Conservation (phyloP, 306 rosid species). For the Acacia crassicarpa region DNA sequence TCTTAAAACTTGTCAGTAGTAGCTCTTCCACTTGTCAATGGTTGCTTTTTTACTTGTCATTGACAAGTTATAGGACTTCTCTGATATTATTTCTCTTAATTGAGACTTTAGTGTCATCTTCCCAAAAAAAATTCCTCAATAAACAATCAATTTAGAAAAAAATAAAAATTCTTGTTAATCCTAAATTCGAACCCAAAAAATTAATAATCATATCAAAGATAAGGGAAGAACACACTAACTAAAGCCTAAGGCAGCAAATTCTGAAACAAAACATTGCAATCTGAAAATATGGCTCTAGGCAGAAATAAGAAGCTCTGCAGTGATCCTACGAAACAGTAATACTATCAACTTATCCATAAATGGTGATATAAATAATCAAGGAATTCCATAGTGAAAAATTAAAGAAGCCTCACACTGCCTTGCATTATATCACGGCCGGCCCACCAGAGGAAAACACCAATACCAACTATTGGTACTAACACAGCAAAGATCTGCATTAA, state of each 20-base stretch:
- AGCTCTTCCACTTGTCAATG: no score
- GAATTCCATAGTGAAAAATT: background rate
- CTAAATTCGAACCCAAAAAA: background rate
- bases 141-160: background rate
- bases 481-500: conserved; percentile 57
- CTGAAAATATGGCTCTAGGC: background rate
- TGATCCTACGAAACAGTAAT: background rate
- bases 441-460: conserved; percentile 74
- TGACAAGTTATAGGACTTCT: no score
- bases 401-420: conserved; percentile 48
- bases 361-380: background rate
- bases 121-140: background rate
- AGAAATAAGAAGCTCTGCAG: background rate
- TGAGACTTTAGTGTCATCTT: no score
- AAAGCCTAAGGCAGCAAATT: background rate
- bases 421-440: conserved; percentile 62
- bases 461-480: conserved; percentile 57
- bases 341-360: background rate
- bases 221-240: background rate
- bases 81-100: no score
- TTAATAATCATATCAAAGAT: background rate
- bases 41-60: no score
- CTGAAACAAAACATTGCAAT: background rate
- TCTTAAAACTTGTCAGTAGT: no score
- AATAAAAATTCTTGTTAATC: background rate